Evolutionary conservation across 192 early-diverging fungal genomes (phyloP), one percentile per base, ranked within the genome.

Genomic region (Mortierella antarctica): DNA sequence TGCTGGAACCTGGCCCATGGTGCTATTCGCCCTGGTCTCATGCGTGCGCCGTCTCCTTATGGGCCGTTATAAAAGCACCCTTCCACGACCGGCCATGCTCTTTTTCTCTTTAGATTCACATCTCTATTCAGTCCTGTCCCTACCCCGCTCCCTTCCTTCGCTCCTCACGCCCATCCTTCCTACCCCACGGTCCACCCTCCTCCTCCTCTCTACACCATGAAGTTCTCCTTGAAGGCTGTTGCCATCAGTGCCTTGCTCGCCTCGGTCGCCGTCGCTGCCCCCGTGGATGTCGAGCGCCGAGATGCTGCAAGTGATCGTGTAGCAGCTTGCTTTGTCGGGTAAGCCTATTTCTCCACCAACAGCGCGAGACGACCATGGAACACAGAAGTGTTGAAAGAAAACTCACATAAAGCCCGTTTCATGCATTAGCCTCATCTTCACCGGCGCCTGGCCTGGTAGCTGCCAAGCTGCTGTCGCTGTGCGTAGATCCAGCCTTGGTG

Each of bases 141-240:
- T 57, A 20, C 15, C 23, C 52, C 53, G 13, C 57, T 18, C 18
- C 5, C 48, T 17, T 39, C 62, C 20, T 31, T 18, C 62, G 5
- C 54, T 51, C 41, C 42, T 49, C 21, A 31, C 52, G 8, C 14
- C 21, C 17, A 41, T 42, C 21, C 52, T 39, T 18, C n/a, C 53
- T 41, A 3, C 31, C 31, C 8, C 23, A 18, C 60, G 21, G 21
- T 21, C 49, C 7, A n/a, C n/a, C 45, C 11, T 62, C 57, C 68
- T 21, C 57, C 64, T 18, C 23, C 20, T 20, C 11, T 31, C 42
- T 23, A 39, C 40, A 31, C 3, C 31, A 80, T 80, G 77, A 80
- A 72, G 70, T 72, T 80, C 54, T 72, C 77, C 42, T 63, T 80
- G 70, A 80, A 80, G 23, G 47, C 49, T 50, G 77, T 64, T 44